phyloP scores from a whole-genome alignment of 805 yeast genomes.

The Saturnispora quitensis region DNA sequence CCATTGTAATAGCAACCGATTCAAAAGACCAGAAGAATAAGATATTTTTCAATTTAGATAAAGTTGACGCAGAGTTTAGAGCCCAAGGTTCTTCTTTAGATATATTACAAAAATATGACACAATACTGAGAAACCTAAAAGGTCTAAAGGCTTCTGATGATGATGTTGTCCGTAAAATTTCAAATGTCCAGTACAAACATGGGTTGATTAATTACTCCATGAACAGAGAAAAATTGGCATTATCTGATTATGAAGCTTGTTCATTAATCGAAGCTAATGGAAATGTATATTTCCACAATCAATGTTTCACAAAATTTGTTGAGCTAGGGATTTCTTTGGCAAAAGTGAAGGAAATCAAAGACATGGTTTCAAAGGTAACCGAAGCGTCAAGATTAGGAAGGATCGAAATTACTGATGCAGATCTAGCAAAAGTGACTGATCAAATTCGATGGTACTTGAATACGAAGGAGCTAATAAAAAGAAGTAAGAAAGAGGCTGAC shows the following conservation, averaged over 20 bases:
- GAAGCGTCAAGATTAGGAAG: not conserved
- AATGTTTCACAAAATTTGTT: conserved; percentile 42
- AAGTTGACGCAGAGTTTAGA: conserved; percentile 14
- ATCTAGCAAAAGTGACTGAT: conserved; percentile 24
- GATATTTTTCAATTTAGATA: not conserved
- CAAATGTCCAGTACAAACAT: conserved; percentile 43
- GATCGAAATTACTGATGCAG: conserved; percentile 8
- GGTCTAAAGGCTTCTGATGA: conserved; percentile 13
- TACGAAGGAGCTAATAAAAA: not conserved
- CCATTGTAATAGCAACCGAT: not conserved
- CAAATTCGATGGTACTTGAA: conserved; percentile 17
- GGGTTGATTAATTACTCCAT: conserved; percentile 54
- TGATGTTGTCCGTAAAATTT: conserved; percentile 22
- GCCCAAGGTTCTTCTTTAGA: conserved; percentile 23
- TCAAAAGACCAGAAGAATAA: not conserved
- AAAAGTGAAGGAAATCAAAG: conserved; percentile 1
- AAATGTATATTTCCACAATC: conserved; percentile 21
- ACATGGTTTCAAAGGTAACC: conserved; percentile 2
- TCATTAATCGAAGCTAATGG: conserved; percentile 28
- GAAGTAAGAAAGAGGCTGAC: not conserved
- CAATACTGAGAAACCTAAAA: conserved; percentile 15
- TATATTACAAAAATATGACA: conserved; percentile 25
- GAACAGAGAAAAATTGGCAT: conserved; percentile 45
- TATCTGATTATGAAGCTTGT: conserved; percentile 42
- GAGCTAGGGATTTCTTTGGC: conserved; percentile 49